phyloP scores from a whole-genome alignment of 768 basidiomycete species.

The Gloeostereum incarnatum region DNA sequence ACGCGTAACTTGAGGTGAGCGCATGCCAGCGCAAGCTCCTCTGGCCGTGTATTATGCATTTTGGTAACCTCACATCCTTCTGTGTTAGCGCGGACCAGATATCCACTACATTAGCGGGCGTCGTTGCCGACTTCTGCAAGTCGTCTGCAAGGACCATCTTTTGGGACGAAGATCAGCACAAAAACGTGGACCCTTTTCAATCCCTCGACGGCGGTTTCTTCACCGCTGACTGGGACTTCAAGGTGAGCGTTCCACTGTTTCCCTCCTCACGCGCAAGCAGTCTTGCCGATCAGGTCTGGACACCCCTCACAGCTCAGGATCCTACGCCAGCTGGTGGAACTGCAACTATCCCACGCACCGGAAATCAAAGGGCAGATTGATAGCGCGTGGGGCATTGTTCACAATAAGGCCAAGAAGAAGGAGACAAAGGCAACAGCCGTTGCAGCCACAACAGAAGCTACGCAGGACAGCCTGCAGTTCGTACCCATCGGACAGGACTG shows the following conservation, averaged over 20 bases:
- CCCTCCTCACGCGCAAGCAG: constrained; percentile 10
- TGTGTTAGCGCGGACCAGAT: constrained; percentile 68
- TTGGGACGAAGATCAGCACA: constrained; percentile 63
- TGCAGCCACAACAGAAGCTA: constrained; percentile 52
- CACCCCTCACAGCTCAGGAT: constrained; percentile 55
- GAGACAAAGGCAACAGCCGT: constrained; percentile 47
- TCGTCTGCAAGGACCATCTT: constrained; percentile 67
- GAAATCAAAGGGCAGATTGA: constrained; percentile 69
- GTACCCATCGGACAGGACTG: constrained; percentile 71
- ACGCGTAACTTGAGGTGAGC: constrained; percentile 86
- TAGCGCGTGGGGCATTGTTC: constrained; percentile 79
- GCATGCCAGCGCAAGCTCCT: constrained; percentile 18
- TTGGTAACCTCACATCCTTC: constrained; percentile 22
- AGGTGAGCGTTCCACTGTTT: constrained; percentile 40
- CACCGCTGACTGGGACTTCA: constrained; percentile 72
- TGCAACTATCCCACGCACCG: constrained; percentile 63
- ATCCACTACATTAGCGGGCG: constrained; percentile 59
- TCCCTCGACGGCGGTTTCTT: constrained; percentile 66
- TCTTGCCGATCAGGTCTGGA: constrained; percentile 5
- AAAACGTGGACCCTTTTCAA: constrained; percentile 69
- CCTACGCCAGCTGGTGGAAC: constrained; percentile 76
- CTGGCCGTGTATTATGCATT: constrained; percentile 16
- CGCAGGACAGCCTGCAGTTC: constrained; percentile 55
- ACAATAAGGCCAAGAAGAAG: constrained; percentile 80
- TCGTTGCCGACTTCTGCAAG: constrained; percentile 68